Evolutionary conservation across 2,329 filamentous ascomycete species (phyloP).

Genomic region (Pestalotiopsis sp.): DNA sequence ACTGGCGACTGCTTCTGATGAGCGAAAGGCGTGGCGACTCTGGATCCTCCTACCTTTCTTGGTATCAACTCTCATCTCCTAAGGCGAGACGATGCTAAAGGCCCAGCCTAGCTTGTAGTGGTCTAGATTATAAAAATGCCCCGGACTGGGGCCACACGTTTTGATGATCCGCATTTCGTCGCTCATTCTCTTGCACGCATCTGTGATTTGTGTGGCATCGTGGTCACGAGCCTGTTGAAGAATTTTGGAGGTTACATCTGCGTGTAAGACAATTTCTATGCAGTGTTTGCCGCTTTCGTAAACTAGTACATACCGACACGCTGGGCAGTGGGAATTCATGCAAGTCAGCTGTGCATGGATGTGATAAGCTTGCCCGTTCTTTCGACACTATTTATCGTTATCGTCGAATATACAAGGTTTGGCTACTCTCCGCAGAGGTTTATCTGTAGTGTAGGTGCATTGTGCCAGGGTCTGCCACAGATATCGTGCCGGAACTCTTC

Average conservation of each 20-base stretch:
- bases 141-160: neutral
- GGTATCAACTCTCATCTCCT: neutral
- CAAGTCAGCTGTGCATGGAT: neutral
- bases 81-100: neutral
- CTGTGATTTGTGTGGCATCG: no score
- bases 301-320: neutral
- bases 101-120: neutral
- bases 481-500: neutral
- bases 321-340: neutral
- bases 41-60: neutral
- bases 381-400: no score
- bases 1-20: neutral
- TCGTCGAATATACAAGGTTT: neutral
- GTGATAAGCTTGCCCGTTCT: neutral
- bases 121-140: slow-evolving; percentile 2
- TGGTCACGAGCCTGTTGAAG: no score
- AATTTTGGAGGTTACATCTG: neutral
- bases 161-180: neutral
- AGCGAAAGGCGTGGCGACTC: neutral
- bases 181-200: neutral
- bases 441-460: no score
- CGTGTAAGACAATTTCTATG: neutral
- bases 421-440: neutral
- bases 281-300: neutral
- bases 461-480: neutral